Evolutionary conservation across 805 yeast species (phyloP), one percentile per base, ranked within the genome.

Genomic region (Spathaspora boniae): DNA sequence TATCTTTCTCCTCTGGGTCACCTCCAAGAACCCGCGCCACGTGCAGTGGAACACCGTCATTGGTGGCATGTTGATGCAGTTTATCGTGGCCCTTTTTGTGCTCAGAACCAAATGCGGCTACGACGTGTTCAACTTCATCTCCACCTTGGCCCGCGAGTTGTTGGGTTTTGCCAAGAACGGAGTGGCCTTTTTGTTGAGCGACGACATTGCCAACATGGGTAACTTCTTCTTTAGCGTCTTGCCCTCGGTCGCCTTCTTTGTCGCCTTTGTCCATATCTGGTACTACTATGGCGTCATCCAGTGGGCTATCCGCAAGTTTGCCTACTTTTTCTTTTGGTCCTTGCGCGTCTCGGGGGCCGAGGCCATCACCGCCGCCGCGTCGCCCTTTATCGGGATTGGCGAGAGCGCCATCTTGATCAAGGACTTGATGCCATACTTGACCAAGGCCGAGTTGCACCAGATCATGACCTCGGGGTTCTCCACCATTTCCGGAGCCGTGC

Each of bases 381-480:
- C 82, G 18, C 84, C 84, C 5, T 78, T 78, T 54, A 66, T 78
- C 44, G 84, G 84, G 29, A 76, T 74, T 44, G 84, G 84, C 47
- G 84, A 78, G 58, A 68, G 76, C 36, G 82, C 82, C 5, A 71
- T 78, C 42, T 68, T 78, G 47, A 67, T 78, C 50, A 76, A 77
- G 51, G 78, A 77, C 35, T 74, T 76, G 43, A 51, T 78, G 47
- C 81, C 80, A 4, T 77, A 60, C 53, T 65, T 76, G 44, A 78
- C 84, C 31, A 66, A 62, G 38, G 79, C 82, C 9, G 84, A 78
- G 53, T 60, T 78, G 39, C 82, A 77, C 52, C 82, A 75, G 53
- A 66, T 78, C 47, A 70, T 77, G 78, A 60, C 74, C 33, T 73
- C 81, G 19, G 83, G 82, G 5, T 78, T 78, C 50, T 73, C 82